A percentile compares a stretch with the other conserved stretches of the same genome.
Conservation (phyloP, 2,329 filamentous ascomycete species). For the Aspergillus alliaceus region DNA sequence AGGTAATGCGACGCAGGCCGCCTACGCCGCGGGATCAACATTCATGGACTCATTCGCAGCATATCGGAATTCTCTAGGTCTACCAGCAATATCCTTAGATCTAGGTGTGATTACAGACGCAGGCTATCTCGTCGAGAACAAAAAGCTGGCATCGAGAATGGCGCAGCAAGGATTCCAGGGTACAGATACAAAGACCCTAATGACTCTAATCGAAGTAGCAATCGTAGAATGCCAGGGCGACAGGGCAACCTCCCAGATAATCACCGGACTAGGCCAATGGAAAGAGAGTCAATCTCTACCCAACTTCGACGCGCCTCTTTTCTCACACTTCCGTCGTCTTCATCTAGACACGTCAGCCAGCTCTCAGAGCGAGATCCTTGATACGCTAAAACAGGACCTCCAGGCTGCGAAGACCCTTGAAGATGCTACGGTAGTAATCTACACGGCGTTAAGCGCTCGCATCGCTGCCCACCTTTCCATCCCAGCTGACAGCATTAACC, state of each 20-base stretch:
- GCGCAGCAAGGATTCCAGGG: conserved; percentile 24
- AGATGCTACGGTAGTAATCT: conserved; percentile 18
- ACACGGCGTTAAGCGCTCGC: conserved; percentile 15
- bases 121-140: conserved; percentile 24
- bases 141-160: conserved; percentile 19
- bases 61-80: conserved; percentile 25
- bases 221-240: conserved; percentile 5
- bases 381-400: conserved; percentile 15
- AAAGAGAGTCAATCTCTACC: conserved; percentile 19
- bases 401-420: conserved; percentile 11
- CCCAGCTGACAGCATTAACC: conserved; percentile 20
- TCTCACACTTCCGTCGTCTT: conserved; percentile 21
- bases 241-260: conserved; percentile 12
- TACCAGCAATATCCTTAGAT: conserved; percentile 27
- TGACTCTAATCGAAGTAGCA: conserved; percentile 20
- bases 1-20: conserved; percentile 48
- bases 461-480: conserved; percentile 22
- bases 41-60: conserved; percentile 37
- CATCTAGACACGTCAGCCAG: neutral
- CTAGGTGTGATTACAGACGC: conserved; percentile 30
- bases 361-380: neutral
- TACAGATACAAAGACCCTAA: conserved; percentile 17
- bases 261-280: conserved; percentile 26
- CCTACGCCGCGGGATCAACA: conserved; percentile 39
- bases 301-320: conserved; percentile 25